Evolutionary conservation across 495 filamentous ascomycete genomes (phyloP), one percentile per base, ranked within the genome.

Genomic region (Neurospora cerealis): DNA sequence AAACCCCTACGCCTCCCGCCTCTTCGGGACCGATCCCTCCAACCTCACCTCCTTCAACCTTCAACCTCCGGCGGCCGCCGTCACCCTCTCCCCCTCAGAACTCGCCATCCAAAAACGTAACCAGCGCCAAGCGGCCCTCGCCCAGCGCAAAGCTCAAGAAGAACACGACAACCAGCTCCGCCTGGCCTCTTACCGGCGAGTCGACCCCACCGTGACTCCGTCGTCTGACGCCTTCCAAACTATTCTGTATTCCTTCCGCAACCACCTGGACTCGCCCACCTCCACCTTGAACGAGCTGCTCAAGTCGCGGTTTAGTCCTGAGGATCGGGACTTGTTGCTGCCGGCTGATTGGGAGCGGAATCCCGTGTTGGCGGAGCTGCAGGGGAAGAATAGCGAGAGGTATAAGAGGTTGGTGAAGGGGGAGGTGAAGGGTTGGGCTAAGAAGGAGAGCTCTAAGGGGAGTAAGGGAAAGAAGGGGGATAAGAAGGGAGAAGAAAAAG

Each of bases 281-380:
- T 41, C 42, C 10, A 77, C 75, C 3, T 15, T 77, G n/a, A 17
- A 66, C 44, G 24, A 70, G 10, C 75, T 79, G 36, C 70, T 81
- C 8, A 17, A 66, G 13, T 19, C n/a, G 7, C 32, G 71, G 7
- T 79, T 81, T 62, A 44, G 70, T 2, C 70, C 72, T 3, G 60
- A 74, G 60, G 77, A 80, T 39, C 40, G 73, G 32, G 46, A 46
- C 7, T 24, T 81, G 17, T 74, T 81, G 11, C 36, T 62, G n/a
- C 79, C 77, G 2, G 74, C 62, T 2, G 69, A 69, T 70, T 42
- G 60, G 69, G 19, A 21, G 10, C 17, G 19, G 41, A 75, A 78
- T 60, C 74, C 75, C 0, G 44, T 70, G 3, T 72, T 78, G 19
- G 70, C 60, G 17, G 48, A 37, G 40, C 70, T 78, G 70, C 79